A percentile compares a stretch with the other conserved stretches of the same genome.
Evolutionary conservation across 2,329 filamentous ascomycete species (phyloP).

Genomic region (Phialophora macrospora): DNA sequence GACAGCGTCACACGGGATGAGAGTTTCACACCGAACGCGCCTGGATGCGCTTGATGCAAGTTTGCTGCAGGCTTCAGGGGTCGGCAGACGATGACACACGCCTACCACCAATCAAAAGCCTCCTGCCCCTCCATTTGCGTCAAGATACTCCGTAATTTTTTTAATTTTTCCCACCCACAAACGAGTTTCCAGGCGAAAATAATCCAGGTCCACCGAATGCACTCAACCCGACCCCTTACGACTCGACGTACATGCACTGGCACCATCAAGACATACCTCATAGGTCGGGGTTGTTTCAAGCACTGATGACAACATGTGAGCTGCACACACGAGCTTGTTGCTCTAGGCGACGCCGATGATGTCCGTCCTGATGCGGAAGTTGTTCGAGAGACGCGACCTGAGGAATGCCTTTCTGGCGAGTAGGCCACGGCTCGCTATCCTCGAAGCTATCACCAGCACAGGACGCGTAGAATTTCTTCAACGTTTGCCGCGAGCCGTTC

Average conservation of each 20-base stretch:
- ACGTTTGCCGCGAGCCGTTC: not conserved
- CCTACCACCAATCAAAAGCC: constrained; percentile 6
- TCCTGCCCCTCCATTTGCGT: constrained; percentile 17
- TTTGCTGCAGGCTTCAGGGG: constrained; percentile 27
- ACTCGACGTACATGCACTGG: not conserved
- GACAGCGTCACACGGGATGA: not conserved
- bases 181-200: constrained; percentile 5
- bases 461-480: not conserved
- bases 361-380: constrained; percentile 6
- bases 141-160: constrained; percentile 6
- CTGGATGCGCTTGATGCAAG: constrained; percentile 18
- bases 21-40: constrained; percentile 7
- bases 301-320: not conserved
- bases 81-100: constrained; percentile 9
- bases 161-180: constrained; percentile 1
- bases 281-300: not conserved
- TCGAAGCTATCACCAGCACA: not conserved
- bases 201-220: constrained; percentile 7
- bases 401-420: not conserved
- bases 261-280: not conserved
- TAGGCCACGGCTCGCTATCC: not conserved
- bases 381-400: constrained; percentile 3
- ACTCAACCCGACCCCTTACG: constrained; percentile 5
- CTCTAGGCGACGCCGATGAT: constrained; percentile 19
- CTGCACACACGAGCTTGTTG: constrained; percentile 9